Evolutionary conservation across 179 eudicot species (phyloP).

Genomic region (Monotropa hypopitys): DNA sequence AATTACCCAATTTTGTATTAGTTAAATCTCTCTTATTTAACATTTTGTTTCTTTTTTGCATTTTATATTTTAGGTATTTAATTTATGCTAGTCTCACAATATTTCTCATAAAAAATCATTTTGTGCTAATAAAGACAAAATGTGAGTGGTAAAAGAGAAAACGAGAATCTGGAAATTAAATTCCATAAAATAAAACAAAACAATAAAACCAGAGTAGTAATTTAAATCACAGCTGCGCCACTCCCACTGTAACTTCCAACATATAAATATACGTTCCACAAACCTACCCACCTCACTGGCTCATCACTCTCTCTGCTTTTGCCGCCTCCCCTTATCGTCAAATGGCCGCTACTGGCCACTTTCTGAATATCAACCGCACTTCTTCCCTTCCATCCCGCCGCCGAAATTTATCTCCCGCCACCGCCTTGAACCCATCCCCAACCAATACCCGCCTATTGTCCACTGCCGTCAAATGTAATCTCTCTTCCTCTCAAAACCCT

Average conservation of each 20-base stretch:
- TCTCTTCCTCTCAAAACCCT: slow-evolving; percentile 16
- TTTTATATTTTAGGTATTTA: too few relatives aligned
- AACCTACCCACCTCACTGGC: background rate
- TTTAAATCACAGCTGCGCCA: too few relatives aligned
- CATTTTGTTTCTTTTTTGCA: too few relatives aligned
- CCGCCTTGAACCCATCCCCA: background rate
- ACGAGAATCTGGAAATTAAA: too few relatives aligned
- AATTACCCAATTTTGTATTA: too few relatives aligned
- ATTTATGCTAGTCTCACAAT: too few relatives aligned
- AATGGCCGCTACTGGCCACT: slow-evolving; percentile 29
- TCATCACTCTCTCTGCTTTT: background rate
- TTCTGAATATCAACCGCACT: slow-evolving; percentile 13
- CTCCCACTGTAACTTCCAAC: background rate
- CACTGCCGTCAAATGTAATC: slow-evolving; percentile 13
- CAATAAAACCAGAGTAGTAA: too few relatives aligned
- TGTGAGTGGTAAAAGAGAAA: too few relatives aligned
- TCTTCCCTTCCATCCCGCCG: slow-evolving; percentile 11
- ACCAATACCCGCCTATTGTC: slow-evolving; percentile 9
- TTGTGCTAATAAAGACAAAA: too few relatives aligned
- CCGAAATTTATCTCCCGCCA: background rate
- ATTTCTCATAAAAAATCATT: too few relatives aligned
- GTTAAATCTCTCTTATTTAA: too few relatives aligned
- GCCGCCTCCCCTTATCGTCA: slow-evolving; percentile 14
- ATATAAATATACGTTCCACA: background rate
- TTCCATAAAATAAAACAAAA: too few relatives aligned